Evolutionary conservation across 2,329 filamentous ascomycete species (phyloP), one percentile per base, ranked within the genome.

Genomic region (Fusarium sp.): DNA sequence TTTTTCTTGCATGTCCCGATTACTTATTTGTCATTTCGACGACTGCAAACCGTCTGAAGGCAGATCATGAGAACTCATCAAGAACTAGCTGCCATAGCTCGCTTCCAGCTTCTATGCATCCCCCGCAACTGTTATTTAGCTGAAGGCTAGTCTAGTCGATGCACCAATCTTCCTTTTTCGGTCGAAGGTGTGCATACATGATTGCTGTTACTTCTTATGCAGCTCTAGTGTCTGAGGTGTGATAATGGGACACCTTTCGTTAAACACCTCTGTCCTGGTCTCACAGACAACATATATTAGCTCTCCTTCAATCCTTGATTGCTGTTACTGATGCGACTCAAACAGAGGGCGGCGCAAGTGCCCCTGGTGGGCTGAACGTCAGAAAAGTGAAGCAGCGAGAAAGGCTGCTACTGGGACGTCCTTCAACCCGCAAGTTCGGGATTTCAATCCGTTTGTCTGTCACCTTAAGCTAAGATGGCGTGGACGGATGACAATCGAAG

Each of bases 1-100:
- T 30, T 30, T n/a, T 25, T 47, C 4, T 55, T 37, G 7, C 6
- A 16, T 22, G 14, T 47, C 37, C 22, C 48, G 24, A 25, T 18
- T n/a, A 7, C 20, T 49, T 30, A 8, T 46, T 46, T 37, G 29
- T 6, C n/a, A 42, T 34, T 46, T 27, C 24, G 13, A 32, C 25
- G 34, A 20, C 11, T 18, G 32, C 12, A 53, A 47, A 42, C 9
- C 29, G 18, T 49, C 10, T 22, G 16, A 45, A 32, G 25, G 24
- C 7, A 44, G 30, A 64, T 57, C 45, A 65, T 63, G 61, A 64
- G 58, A 61, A 57, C 42, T 45, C 52, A 16, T 41, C n/a, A 12
- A 30, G 9, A 25, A 54, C 56, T 54, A 46, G n/a, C 20, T 25
- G 18, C 25, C 42, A 29, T 42, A 42, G 52, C 57, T 61, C 18